Evolutionary conservation across 2,329 filamentous ascomycete species (phyloP), one percentile per base, ranked within the genome.

Genomic region (Aspergillus tanneri): DNA sequence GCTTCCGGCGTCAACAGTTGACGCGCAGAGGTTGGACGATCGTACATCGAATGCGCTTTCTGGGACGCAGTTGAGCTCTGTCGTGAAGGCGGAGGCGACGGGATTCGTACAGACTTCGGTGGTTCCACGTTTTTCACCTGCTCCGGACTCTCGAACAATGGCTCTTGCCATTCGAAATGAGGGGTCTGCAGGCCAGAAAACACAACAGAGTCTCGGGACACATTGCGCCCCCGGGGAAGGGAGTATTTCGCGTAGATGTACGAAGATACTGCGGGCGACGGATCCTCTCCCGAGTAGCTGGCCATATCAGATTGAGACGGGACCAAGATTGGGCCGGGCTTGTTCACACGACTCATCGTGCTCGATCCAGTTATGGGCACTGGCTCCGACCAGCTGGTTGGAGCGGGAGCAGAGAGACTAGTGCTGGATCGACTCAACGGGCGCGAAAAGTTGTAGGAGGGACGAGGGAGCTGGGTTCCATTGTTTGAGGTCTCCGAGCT

Each of bases 371-470:
- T 47, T 8, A 41, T 32, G 4, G 49, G 80, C 70, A 35, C 67
- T 61, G 55, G 63, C 61, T 47, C 76, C 1, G 60, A 52, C 4
- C 54, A 47, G 3, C 56, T 56, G 4, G 58, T 54, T 3, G 62
- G 55, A n/a, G 63, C 59, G 2, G 67, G 60, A 3, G 66, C 63
- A 2, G 69, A 71, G 5, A 71, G 54, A 43, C 56, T 70, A 8
- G 69, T 72, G 52, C 68, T 71, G 2, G 70, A 72, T 10, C 81
- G 63, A 68, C 92, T 96, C 52, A 95, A 72, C 0, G 93, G 93
- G 35, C 93, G 82, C 0, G 93, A 97, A 68, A 97, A 97, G 70
- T 99, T 97, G 72, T 95, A 92, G 0, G 87, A 83, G 1, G 90
- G 87, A 12, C 86, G 81, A 10, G 85, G 83, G 27, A 90, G 70